A percentile compares a stretch with the other conserved stretches of the same genome.
Conservation (phyloP, 2,329 filamentous ascomycete genomes). For the Neodidymelliopsis sp. region DNA sequence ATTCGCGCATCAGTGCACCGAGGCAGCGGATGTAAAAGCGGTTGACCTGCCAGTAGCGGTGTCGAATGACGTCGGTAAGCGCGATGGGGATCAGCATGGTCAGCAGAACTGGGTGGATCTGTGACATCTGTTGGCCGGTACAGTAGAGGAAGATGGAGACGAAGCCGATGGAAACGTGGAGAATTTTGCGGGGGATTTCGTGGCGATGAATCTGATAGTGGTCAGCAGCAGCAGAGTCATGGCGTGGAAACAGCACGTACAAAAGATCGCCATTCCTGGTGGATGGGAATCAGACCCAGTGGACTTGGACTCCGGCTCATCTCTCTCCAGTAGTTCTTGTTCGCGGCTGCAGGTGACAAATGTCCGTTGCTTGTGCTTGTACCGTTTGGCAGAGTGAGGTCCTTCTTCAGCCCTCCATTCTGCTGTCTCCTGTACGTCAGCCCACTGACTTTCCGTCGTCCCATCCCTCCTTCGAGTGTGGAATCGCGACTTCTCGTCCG, state of each 20-base stretch:
- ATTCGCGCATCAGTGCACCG: conserved; percentile 95
- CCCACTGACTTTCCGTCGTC: conserved; percentile 57
- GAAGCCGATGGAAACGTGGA: conserved; percentile 97
- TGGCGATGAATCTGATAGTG: conserved; percentile 76
- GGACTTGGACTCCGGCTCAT: conserved; percentile 92
- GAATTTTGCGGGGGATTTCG: conserved; percentile 90
- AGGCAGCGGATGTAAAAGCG: conserved; percentile 82
- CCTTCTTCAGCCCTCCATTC: conserved; percentile 46
- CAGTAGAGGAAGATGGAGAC: conserved; percentile 87
- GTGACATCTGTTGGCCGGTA: conserved; percentile 75
- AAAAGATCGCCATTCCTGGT: conserved; percentile 87
- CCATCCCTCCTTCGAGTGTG: conserved; percentile 50
- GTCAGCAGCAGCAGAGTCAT: conserved; percentile 24
- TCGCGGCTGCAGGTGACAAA: conserved; percentile 69
- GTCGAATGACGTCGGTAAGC: conserved; percentile 80
- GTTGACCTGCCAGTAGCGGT: conserved; percentile 83
- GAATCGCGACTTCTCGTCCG: conserved; percentile 77
- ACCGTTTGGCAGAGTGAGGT: conserved; percentile 50
- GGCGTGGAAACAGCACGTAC: conserved; percentile 56
- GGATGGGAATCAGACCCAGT: conserved; percentile 92
- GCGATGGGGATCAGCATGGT: conserved; percentile 83
- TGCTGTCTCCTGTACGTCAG: conserved; percentile 59
- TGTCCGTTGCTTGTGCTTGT: conserved; percentile 70
- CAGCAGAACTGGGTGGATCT: conserved; percentile 87
- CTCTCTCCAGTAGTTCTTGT: conserved; percentile 81